Evolutionary conservation across 78 protist species (phyloP).

Genomic region (Dictyostelium purpureum): DNA sequence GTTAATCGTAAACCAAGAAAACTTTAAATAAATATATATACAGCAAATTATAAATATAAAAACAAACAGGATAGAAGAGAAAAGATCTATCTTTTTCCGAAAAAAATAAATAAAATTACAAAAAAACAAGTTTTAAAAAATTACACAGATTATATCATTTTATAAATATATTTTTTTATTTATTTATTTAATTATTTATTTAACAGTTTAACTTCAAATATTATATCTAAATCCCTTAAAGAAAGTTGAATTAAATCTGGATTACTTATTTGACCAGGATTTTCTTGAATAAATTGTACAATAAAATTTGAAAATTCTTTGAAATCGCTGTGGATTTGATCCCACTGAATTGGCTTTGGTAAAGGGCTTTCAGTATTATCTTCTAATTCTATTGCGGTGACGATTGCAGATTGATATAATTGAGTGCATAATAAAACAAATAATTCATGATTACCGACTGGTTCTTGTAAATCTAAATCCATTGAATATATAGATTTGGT

Average conservation of each 20-base stretch:
- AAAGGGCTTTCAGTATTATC: background rate
- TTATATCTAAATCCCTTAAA: background rate
- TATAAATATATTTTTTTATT: too few species aligned
- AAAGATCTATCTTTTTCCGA: background rate
- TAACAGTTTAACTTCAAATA: background rate
- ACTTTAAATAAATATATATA: background rate
- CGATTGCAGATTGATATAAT: background rate
- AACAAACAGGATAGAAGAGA: background rate
- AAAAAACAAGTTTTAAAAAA: too few species aligned
- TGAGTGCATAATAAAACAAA: background rate
- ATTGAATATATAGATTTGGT: background rate
- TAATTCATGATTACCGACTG: conserved; percentile 3
- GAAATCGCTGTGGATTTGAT: background rate
- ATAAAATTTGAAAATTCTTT: background rate
- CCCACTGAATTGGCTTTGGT: background rate
- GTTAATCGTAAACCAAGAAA: background rate
- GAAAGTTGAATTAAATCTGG: background rate
- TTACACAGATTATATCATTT: too few species aligned
- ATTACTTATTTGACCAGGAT: too few species aligned
- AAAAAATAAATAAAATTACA: background rate
- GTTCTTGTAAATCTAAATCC: background rate
- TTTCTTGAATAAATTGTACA: background rate
- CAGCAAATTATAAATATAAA: background rate
- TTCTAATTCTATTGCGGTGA: background rate
- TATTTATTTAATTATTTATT: too few species aligned